Conservation (phyloP, 179 eudicot species). For the Silene noctiflora region DNA sequence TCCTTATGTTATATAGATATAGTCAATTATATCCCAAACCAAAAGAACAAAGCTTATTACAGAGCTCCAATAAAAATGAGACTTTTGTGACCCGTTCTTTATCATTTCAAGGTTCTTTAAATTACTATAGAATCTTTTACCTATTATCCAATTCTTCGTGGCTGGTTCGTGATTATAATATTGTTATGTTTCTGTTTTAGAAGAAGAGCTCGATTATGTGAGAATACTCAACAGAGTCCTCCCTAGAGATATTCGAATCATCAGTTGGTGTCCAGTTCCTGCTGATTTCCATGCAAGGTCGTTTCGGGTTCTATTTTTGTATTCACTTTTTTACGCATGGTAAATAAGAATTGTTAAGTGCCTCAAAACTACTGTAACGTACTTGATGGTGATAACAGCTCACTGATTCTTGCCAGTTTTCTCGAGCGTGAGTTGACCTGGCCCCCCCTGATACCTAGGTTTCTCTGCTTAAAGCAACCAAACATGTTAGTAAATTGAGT, state of each 20-base stretch:
- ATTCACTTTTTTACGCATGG: background rate
- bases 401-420: constrained; percentile 3
- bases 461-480: background rate
- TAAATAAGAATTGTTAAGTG: too few relatives aligned
- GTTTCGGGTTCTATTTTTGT: background rate
- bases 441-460: too few relatives aligned
- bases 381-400: background rate
- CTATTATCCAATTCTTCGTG: background rate
- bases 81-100: background rate
- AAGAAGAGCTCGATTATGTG: constrained; percentile 77
- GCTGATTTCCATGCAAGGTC: constrained; percentile 86
- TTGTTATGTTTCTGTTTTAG: constrained; percentile 28
- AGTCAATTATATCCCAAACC: background rate
- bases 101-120: background rate
- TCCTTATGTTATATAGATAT: background rate
- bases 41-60: background rate
- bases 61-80: background rate
- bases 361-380: background rate
- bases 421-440: background rate
- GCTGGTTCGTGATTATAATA: constrained; percentile 3
- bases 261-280: constrained; percentile 87
- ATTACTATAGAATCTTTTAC: background rate
- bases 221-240: constrained; percentile 67
- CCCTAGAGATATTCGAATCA: constrained; percentile 78
- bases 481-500: background rate